Base-by-base conservation (phyloP, 2,329 filamentous ascomycete genomes). In the Penicillium glabrum region DNA sequence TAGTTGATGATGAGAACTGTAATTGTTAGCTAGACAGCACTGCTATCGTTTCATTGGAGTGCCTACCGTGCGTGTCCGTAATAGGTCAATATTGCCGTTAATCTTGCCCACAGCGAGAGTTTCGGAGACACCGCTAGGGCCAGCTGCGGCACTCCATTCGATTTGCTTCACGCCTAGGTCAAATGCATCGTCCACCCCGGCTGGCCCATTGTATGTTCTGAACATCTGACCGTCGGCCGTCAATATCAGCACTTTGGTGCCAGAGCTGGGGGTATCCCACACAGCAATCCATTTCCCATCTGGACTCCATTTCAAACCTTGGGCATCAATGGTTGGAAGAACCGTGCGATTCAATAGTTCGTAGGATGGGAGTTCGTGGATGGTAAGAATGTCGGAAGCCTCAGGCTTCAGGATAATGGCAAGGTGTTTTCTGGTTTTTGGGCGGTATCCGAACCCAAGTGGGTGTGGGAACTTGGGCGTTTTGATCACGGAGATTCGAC, bases 221-320 rank as follows among this genome's bases (percentile, higher is more conserved):
- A 82, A 87, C 4, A 81, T 73, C 60, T 86, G 79, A 1, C 83
- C 85, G 63, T 86, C 83, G 2, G 83, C 81, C 1, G 85, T 86
- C 62, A 82, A 85, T 41, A 87, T 77, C 53, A 80, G 70, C 11
- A 86, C 67, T 53, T 77, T 80, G 33, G 80, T 80, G 8, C 80
- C 80, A 7, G 74, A 71, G 54, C 79, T 81, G 3, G 82, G 75
- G 31, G 80, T 72, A 63, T 86, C 85, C 76, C 83, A 82, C 4
- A 86, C 67, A 1, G 79, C 82, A 56, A 87, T 72, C 85, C 85
- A 87, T 57, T 77, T 75, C 4, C 84, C 83, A 69, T 86, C 82
- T 0, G 79, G 78, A 60, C 82, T 86, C 84, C 84, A 87, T 66
- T 80, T 82, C 35, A 87, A 53, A 0, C 81, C 82, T 58, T 83